phyloP scores from a whole-genome alignment of 2,329 filamentous ascomycete species.

The Diatrype stigma region DNA sequence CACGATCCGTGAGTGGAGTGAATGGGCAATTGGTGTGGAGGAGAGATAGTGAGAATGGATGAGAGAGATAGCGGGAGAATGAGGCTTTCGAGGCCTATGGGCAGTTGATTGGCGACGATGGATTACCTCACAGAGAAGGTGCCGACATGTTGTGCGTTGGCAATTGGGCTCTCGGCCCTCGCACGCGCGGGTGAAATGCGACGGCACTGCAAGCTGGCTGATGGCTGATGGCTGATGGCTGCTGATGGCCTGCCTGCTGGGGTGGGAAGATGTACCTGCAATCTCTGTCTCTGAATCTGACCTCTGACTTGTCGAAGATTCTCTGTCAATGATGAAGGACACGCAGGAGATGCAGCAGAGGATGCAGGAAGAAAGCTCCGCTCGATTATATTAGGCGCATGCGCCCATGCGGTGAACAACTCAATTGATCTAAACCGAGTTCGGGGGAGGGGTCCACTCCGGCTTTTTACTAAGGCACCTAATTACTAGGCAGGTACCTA shows the following conservation, averaged over 20 bases:
- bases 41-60: conserved; percentile 5
- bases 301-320: neutral
- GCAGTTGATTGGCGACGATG: conserved; percentile 1
- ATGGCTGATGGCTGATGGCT: too few relatives aligned
- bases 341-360: neutral
- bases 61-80: conserved; percentile 6
- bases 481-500: too few relatives aligned
- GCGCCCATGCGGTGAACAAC: neutral
- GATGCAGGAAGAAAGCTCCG: neutral
- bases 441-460: neutral
- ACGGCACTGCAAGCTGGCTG: too few relatives aligned
- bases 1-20: neutral
- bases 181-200: neutral
- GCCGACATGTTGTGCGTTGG: neutral
- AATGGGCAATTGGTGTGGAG: conserved; percentile 1
- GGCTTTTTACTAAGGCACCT: neutral
- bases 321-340: neutral
- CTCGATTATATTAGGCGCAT: neutral
- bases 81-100: conserved; percentile 18
- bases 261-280: neutral
- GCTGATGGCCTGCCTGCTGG: too few relatives aligned
- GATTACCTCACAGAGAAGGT: conserved; percentile 1
- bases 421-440: neutral
- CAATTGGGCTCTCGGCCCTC: neutral
- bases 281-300: too few relatives aligned